phyloP scores from a whole-genome alignment of 2,329 filamentous ascomycete species.

The Hypoxylon sp. region DNA sequence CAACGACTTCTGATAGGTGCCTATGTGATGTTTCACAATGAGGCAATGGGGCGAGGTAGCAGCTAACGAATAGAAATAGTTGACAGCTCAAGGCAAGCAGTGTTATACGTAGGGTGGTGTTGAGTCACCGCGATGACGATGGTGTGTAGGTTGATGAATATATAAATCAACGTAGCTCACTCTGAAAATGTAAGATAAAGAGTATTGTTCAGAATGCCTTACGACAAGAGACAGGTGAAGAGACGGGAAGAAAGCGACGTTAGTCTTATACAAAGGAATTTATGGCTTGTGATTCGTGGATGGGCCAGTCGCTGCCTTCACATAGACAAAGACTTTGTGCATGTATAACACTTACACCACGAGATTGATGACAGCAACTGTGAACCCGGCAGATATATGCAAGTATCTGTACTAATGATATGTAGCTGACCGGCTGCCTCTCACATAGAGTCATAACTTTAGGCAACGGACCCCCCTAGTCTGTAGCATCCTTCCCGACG shows the following conservation, averaged over 20 bases:
- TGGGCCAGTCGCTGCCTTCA: conserved; percentile 47
- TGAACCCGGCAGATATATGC: conserved; percentile 35
- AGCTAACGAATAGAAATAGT: conserved; percentile 26
- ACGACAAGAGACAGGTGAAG: conserved; percentile 31
- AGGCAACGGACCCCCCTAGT: conserved; percentile 47
- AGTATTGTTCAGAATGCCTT: conserved; percentile 24
- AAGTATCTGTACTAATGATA: conserved; percentile 44
- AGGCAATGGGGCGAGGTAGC: conserved; percentile 14
- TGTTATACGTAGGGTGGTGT: conserved; percentile 23
- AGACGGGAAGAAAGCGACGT: conserved; percentile 32
- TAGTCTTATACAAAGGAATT: conserved; percentile 45
- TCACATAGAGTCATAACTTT: conserved; percentile 50
- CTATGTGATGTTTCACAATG: conserved; percentile 32
- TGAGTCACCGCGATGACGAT: conserved; percentile 13
- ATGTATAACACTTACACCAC: conserved; percentile 43
- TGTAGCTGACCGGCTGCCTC: conserved; percentile 47
- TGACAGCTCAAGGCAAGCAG: conserved; percentile 10
- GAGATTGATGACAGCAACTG: conserved; percentile 35
- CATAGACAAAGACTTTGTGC: conserved; percentile 33
- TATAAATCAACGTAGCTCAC: conserved; percentile 21
- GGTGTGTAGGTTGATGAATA: conserved; percentile 11
- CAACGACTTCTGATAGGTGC: conserved; percentile 22
- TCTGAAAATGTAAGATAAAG: conserved; percentile 15
- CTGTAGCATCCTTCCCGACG: conserved; percentile 46
- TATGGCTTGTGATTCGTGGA: conserved; percentile 44